Evolutionary conservation across 1,284 basidiomycete genomes (phyloP).

Genomic region (Puccinia polysora): DNA sequence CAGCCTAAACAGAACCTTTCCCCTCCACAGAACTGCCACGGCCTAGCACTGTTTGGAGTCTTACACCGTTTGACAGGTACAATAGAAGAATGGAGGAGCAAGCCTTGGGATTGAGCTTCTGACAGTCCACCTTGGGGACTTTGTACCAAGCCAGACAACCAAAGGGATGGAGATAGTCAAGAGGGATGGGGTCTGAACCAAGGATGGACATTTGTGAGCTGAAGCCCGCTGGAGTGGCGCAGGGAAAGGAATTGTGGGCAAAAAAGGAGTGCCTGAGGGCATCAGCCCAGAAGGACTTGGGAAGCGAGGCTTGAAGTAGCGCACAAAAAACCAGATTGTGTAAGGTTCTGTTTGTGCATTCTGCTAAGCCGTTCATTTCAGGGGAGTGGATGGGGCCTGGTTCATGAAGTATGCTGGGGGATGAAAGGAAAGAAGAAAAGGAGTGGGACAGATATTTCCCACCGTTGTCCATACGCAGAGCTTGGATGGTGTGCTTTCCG

Average conservation of each 20-base stretch:
- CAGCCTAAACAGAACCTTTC: too few species aligned
- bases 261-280: constrained; percentile 51
- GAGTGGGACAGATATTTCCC: constrained; percentile 49
- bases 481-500: neutral
- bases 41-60: too few species aligned
- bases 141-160: constrained; percentile 18
- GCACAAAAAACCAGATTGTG: constrained; percentile 49
- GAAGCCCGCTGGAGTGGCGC: neutral
- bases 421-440: constrained; percentile 50
- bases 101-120: constrained; percentile 3
- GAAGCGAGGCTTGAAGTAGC: constrained; percentile 49
- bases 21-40: too few species aligned
- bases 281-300: constrained; percentile 53
- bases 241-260: constrained; percentile 52
- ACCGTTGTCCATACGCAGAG: constrained; percentile 53
- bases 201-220: neutral
- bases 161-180: neutral
- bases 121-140: neutral
- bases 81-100: neutral
- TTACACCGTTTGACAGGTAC: constrained; percentile 5
- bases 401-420: constrained; percentile 51
- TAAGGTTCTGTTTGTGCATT: constrained; percentile 50
- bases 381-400: constrained; percentile 54
- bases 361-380: constrained; percentile 51
- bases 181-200: neutral